Conservation (phyloP, 1,284 basidiomycete genomes). For the Marasmius sp. region DNA sequence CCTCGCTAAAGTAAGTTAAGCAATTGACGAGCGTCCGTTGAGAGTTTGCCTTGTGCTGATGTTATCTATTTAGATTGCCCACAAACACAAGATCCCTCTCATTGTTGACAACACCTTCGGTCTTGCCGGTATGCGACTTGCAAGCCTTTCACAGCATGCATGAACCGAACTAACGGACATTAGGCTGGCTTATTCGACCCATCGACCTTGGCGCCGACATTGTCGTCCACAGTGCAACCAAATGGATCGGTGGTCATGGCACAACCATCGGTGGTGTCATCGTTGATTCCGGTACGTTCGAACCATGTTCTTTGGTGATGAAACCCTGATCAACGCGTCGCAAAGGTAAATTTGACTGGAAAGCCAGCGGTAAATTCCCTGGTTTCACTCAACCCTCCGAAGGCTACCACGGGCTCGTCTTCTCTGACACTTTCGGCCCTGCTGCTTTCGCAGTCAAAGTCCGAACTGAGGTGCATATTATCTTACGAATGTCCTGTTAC, state of each 20-base stretch:
- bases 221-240: conserved; percentile 85
- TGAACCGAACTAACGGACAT: conserved; percentile 2
- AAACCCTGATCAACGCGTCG: not conserved
- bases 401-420: conserved; percentile 81
- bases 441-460: conserved; percentile 75
- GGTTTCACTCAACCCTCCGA: conserved; percentile 81
- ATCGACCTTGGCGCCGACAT: conserved; percentile 85
- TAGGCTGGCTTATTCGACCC: conserved; percentile 72
- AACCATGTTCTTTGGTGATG: not conserved
- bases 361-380: conserved; percentile 74
- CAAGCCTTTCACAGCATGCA: conserved; percentile 8
- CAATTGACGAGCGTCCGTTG: not conserved
- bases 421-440: conserved; percentile 74
- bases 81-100: conserved; percentile 73
- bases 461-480: conserved; percentile 41
- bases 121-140: conserved; percentile 57
- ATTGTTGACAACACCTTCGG: conserved; percentile 93
- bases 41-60: not conserved
- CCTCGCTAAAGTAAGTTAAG: conserved; percentile 58
- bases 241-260: conserved; percentile 92
- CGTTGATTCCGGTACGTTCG: conserved; percentile 62
- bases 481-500: not conserved
- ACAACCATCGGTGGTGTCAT: conserved; percentile 87
- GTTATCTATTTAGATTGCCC: conserved; percentile 50
- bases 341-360: conserved; percentile 85